Percentiles rank a stretch among this genome's conserved stretches.
These are phyloP conservation scores for Phytophthora pistaciae DNA, from an alignment of 352 stramenopile genomes.

Conservation along the genomic window DNA sequence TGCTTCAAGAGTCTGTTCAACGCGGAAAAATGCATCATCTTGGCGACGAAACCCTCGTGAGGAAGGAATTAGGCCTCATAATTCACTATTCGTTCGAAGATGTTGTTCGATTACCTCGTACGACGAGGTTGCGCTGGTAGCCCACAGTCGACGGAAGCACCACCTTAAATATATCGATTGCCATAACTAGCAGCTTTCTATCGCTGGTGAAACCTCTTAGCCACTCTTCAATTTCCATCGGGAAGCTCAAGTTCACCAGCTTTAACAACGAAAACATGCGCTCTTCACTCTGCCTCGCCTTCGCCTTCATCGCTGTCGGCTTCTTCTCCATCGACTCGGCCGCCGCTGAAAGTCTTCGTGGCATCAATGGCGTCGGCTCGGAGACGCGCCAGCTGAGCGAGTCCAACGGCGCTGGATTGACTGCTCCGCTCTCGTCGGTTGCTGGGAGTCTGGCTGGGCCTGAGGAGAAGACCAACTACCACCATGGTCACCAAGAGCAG, in stretches of 20 bases:
- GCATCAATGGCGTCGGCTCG: neutral
- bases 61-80: neutral
- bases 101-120: neutral
- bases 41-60: conserved; percentile 4
- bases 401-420: conserved; percentile 10
- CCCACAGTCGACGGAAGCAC: too few species aligned
- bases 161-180: too few species aligned
- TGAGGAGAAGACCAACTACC: conserved; percentile 5
- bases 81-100: neutral
- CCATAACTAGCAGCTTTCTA: neutral
- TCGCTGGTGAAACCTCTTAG: neutral
- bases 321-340: conserved; percentile 1
- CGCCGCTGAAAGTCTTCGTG: conserved; percentile 5
- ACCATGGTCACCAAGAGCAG: conserved; percentile 10
- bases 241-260: neutral
- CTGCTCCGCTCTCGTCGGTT: neutral
- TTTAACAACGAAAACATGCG: conserved; percentile 12
- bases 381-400: conserved; percentile 16
- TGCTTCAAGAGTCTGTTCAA: conserved; percentile 23
- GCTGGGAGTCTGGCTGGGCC: conserved; percentile 7
- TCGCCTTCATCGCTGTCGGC: neutral
- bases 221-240: conserved; percentile 15
- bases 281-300: neutral
- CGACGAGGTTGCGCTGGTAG: neutral
- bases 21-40: conserved; percentile 17